Evolutionary conservation across 1,284 basidiomycete species (phyloP).

Genomic region (Chalciporus sp.): DNA sequence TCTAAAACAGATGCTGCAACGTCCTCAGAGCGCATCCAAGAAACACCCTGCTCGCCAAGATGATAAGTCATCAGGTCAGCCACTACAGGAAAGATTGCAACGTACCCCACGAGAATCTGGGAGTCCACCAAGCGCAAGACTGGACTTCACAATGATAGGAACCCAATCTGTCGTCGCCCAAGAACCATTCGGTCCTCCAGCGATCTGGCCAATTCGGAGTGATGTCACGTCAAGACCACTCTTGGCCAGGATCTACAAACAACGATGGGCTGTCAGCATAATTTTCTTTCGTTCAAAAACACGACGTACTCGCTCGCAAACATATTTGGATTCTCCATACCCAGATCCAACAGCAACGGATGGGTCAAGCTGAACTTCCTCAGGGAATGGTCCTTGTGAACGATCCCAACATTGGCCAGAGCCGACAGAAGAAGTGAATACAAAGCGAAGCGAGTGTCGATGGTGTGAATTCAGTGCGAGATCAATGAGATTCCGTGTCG

Average conservation of each 20-base stretch:
- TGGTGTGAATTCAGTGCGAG: conserved; percentile 17
- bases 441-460: conserved; percentile 8
- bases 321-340: conserved; percentile 11
- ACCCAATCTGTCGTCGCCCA: too few relatives aligned
- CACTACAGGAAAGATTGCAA: too few relatives aligned
- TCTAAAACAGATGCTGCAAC: conserved; percentile 24
- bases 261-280: too few relatives aligned
- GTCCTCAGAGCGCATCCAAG: conserved; percentile 4
- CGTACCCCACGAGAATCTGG: conserved; percentile 22
- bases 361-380: too few relatives aligned
- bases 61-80: too few relatives aligned
- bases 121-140: conserved; percentile 28
- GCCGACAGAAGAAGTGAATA: conserved; percentile 37
- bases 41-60: not conserved
- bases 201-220: conserved; percentile 30
- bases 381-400: too few relatives aligned
- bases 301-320: conserved; percentile 8
- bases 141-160: conserved; percentile 32
- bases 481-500: conserved; percentile 39
- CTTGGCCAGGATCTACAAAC: conserved; percentile 19
- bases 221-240: conserved; percentile 25
- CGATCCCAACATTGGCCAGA: conserved; percentile 27
- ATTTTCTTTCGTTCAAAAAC: too few relatives aligned
- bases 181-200: too few relatives aligned
- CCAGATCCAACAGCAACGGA: conserved; percentile 5